Evolutionary conservation across 345 rosid genomes (phyloP).

Genomic region (Angophora floribunda): DNA sequence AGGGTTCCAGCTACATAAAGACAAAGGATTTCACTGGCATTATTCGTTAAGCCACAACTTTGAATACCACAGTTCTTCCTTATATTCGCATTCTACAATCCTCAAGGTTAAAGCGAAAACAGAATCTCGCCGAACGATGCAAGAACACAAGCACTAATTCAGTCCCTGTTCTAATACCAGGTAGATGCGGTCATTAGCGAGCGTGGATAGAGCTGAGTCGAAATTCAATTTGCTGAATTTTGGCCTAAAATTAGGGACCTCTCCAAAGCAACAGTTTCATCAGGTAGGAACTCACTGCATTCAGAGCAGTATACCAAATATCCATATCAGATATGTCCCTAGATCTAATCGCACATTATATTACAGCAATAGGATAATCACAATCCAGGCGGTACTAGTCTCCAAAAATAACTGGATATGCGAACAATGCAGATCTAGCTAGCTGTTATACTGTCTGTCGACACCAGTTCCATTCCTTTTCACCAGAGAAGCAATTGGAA

Average conservation of each 20-base stretch:
- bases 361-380: background rate
- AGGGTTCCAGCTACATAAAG: slow-evolving; percentile 72
- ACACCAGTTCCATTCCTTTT: background rate
- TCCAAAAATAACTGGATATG: background rate
- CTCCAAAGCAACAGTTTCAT: background rate
- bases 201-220: background rate
- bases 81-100: background rate
- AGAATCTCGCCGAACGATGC: background rate
- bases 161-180: background rate
- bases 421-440: background rate
- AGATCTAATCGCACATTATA: background rate
- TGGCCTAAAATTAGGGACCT: background rate
- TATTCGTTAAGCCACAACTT: background rate
- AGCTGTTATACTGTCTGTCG: background rate
- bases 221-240: background rate
- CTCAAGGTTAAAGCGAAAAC: background rate
- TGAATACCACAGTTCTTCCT: background rate
- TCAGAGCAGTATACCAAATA: background rate
- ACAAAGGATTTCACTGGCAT: background rate
- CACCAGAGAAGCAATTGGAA: background rate
- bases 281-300: background rate
- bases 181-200: background rate
- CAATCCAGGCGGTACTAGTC: background rate
- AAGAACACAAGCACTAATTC: background rate
- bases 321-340: background rate